These are phyloP conservation scores for Fusarium udum DNA, from an alignment of 2,329 filamentous ascomycete genomes.

Conservation along the genomic window DNA sequence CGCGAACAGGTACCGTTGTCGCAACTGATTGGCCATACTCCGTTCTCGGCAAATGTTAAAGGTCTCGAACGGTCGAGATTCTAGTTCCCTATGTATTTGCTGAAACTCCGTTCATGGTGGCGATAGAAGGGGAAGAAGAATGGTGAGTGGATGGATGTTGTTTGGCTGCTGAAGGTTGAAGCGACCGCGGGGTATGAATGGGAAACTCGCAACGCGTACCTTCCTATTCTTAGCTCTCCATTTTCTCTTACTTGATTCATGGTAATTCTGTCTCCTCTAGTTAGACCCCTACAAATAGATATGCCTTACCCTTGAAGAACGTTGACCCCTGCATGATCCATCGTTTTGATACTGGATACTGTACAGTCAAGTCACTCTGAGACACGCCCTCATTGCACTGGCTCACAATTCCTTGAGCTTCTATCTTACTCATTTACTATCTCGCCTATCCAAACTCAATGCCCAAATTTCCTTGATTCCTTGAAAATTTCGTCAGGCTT, in stretches of 20 bases:
- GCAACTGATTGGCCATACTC: constrained; percentile 2
- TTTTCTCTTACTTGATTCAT: not conserved
- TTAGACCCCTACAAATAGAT: not conserved
- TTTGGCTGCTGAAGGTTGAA: not conserved
- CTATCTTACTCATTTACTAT: not conserved
- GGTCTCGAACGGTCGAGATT: constrained; percentile 4
- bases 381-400: not conserved
- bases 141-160: not conserved
- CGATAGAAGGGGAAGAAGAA: not conserved
- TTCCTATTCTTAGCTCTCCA: constrained; percentile 1
- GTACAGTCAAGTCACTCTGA: not conserved
- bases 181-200: not conserved
- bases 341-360: not conserved
- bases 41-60: not conserved
- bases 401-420: not conserved
- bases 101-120: not conserved
- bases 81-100: not conserved
- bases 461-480: constrained; percentile 3
- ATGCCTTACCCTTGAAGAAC: not conserved
- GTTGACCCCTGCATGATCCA: constrained; percentile 6
- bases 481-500: constrained; percentile 1
- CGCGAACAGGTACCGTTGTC: not conserved
- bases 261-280: not conserved
- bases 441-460: not conserved
- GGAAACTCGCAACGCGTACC: not conserved